Percentiles rank a stretch among this genome's conserved stretches.
These are phyloP conservation scores for Phytophthora meadii DNA, from an alignment of 352 stramenopile genomes.

Conservation along the genomic window DNA sequence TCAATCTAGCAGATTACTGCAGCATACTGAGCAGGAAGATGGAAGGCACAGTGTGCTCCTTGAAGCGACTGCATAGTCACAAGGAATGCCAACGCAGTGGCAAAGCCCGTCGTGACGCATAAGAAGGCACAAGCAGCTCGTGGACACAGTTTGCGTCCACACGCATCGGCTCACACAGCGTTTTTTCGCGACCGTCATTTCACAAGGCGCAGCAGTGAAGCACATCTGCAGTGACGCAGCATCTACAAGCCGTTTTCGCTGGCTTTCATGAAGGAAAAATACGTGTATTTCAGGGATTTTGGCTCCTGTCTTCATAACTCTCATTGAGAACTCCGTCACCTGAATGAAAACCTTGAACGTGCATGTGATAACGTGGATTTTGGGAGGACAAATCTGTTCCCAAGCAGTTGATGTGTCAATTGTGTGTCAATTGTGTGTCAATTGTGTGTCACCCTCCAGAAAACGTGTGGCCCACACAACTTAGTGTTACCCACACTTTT, in stretches of 20 bases:
- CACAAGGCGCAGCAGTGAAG: background rate
- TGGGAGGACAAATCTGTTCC: background rate
- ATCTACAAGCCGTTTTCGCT: background rate
- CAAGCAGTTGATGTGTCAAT: background rate
- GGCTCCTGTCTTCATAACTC: background rate
- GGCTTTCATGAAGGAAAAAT: background rate
- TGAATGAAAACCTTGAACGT: background rate
- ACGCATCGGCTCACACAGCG: background rate
- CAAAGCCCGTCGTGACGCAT: too few relatives aligned
- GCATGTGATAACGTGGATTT: slow-evolving; percentile 5
- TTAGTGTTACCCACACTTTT: slow-evolving; percentile 9
- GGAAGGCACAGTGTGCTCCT: background rate
- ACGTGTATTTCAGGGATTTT: too few relatives aligned
- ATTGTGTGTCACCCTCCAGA: background rate
- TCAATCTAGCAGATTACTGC: too few relatives aligned
- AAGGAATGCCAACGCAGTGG: too few relatives aligned
- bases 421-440: background rate
- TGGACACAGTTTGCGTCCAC: background rate
- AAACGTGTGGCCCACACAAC: background rate
- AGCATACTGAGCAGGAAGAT: background rate
- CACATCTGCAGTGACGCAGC: background rate
- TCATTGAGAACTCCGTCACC: background rate
- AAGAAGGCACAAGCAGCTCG: background rate
- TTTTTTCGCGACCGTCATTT: slow-evolving; percentile 1
- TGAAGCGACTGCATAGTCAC: background rate